Percentiles rank a stretch among this genome's conserved stretches.
Conservation (phyloP, 2,329 filamentous ascomycete genomes). For the Laburnicola sp. region DNA sequence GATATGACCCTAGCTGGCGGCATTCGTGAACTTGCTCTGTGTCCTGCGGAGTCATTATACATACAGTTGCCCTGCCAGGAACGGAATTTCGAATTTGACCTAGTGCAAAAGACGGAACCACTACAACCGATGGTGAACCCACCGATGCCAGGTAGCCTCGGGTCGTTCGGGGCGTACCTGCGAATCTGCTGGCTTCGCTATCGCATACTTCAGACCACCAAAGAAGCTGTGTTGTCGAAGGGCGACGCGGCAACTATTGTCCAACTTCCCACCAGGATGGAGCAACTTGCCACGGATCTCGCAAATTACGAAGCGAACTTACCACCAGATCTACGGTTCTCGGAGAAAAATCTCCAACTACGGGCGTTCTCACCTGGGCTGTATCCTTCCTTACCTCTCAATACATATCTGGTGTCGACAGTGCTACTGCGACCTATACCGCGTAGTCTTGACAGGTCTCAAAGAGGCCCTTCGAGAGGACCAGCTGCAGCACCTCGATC, state of each 20-base stretch:
- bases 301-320: neutral
- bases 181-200: conserved; percentile 5
- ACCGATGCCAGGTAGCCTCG: neutral
- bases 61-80: conserved; percentile 8
- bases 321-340: neutral
- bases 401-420: conserved; percentile 5
- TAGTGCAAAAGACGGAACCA: conserved; percentile 1
- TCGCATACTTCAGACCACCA: conserved; percentile 5
- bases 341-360: neutral
- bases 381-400: neutral
- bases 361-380: conserved; percentile 5
- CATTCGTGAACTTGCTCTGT: neutral
- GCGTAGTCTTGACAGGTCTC: conserved; percentile 3
- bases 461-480: too few relatives aligned
- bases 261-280: neutral
- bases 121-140: neutral
- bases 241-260: neutral
- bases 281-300: neutral
- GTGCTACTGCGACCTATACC: conserved; percentile 5
- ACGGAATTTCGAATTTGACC: conserved; percentile 7
- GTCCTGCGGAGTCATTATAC: neutral
- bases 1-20: conserved; percentile 1
- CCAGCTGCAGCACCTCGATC: too few relatives aligned
- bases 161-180: neutral
- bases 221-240: neutral